Base-by-base conservation (phyloP, 2,329 filamentous ascomycete species). In the Ophiobolus disseminans region DNA sequence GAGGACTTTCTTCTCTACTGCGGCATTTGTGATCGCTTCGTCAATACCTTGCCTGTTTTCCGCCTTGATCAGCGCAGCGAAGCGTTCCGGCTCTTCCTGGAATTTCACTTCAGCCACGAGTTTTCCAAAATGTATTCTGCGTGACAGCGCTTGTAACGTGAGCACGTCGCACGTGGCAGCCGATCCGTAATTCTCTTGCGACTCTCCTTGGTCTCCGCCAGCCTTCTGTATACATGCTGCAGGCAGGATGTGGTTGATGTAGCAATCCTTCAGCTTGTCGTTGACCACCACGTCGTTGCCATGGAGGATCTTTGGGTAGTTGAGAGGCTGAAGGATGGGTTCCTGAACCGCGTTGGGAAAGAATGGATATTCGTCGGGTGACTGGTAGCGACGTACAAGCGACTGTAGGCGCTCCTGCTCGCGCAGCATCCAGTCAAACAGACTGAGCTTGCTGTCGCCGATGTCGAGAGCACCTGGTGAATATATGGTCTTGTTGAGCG, bases 31-130 rank as follows among this genome's bases (percentile, higher is more conserved):
- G 71, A 99, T 99, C 28, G 92, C 91, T 23, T 86, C 87, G 65
- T 88, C 91, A 60, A 99, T 93, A 2, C 88, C 93, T 45, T 86
- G 78, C 5, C 89, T 81, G 73, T 99, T 92, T 53, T 81, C 86
- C 1, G 85, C 87, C 73, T 87, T 86, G 76, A 99, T 97, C 74
- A 97, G 75, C 55, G 80, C 80, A 5, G 89, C 92, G 72, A 93
- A 99, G 55, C 78, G 83, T 63, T 92, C 90, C 22, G 86, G 82
- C 61, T 97, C 90, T 37, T 88, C 87, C 63, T 84, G 83, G 76
- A 97, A 99, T 78, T 99, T 99, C 50, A 88, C 87, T 80, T 99
- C 94, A 34, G 94, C 94, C 7, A 99, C 94, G 67, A 97, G 97
- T 77, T 97, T 99, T 62, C 94, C 94, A 77, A 96, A 99, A 75